Evolutionary conservation across 495 filamentous ascomycete genomes (phyloP), one percentile per base, ranked within the genome.

Genomic region (Podospora anserina): DNA sequence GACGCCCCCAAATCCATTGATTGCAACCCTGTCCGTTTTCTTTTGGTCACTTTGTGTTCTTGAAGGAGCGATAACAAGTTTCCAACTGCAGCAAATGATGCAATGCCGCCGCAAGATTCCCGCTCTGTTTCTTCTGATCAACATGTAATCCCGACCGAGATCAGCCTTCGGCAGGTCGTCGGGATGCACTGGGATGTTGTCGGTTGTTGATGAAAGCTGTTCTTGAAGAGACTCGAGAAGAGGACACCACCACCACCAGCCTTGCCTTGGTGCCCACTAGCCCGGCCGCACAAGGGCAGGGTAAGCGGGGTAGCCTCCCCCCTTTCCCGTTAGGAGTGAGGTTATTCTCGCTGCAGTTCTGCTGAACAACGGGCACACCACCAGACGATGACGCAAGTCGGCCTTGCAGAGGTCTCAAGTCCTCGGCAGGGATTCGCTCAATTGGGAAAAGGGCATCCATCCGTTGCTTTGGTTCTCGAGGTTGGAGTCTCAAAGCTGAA

Each of bases 61-160:
- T 49, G 39, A 13, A 3, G 39, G 39, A 49, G 15, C 39, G 39
- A 49, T 49, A 49, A 18, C 57, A 30, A 15, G 55, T 30, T 30
- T 16, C 55, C 27, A 30, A 59, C 20, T 23, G n/a, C 64, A 66
- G 19, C 19, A 55, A 49, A 70, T 70, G 61, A 53, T 65, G 66
- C 19, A 62, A 59, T 34, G 49, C 39, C 44, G 54, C 49, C 65
- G 30, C 64, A 20, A 27, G 26, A 49, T 66, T 49, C 2, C 13
- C 6, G 39, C 39, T 49, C 39, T 30, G 26, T 26, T 28, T 66
- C 28, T 28, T 66, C 26, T 27, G 19, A 20, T 66, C 53, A 59
- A 20, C 39, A 49, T 49, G 39, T 11, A 49, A 23, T 0, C 20
- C 20, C 20, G 20, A 18, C 39, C 11, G 39, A 49, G 56, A 59